Evolutionary conservation across 805 yeast genomes (phyloP).

Genomic region (Millerozyma miso): DNA sequence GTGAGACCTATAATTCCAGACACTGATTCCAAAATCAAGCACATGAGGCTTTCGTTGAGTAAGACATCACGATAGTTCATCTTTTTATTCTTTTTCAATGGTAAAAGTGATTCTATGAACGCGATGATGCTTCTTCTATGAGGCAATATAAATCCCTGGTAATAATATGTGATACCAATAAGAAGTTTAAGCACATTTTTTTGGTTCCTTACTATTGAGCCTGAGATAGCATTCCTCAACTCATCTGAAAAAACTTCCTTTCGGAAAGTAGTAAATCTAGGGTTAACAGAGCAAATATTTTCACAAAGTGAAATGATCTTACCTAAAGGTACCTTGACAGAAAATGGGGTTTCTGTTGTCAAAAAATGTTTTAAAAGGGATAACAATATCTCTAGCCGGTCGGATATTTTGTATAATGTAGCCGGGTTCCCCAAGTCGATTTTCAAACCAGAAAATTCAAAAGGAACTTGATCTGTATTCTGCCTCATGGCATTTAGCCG

Average conservation of each 20-base stretch:
- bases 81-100: conserved; percentile 40
- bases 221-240: conserved; percentile 40
- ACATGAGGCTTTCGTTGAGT: conserved; percentile 36
- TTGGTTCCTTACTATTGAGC: conserved; percentile 44
- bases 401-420: conserved; percentile 48
- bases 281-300: conserved; percentile 50
- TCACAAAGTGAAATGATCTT: conserved; percentile 48
- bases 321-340: conserved; percentile 64
- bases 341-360: conserved; percentile 50
- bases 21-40: conserved; percentile 31
- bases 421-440: conserved; percentile 58
- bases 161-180: conserved; percentile 27
- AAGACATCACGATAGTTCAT: conserved; percentile 29
- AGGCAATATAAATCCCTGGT: conserved; percentile 39
- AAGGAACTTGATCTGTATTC: conserved; percentile 16
- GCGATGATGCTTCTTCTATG: conserved; percentile 49
- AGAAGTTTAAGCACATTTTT: conserved; percentile 42
- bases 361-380: conserved; percentile 35
- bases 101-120: conserved; percentile 55
- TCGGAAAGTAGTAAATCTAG: conserved; percentile 51
- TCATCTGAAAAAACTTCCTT: conserved; percentile 55
- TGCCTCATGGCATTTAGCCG: conserved; percentile 19
- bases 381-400: conserved; percentile 46
- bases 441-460: conserved; percentile 43
- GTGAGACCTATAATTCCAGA: conserved; percentile 28